These are phyloP conservation scores for Bacidia gigantensis DNA, from an alignment of 495 filamentous ascomycete genomes.

Conservation along the genomic window DNA sequence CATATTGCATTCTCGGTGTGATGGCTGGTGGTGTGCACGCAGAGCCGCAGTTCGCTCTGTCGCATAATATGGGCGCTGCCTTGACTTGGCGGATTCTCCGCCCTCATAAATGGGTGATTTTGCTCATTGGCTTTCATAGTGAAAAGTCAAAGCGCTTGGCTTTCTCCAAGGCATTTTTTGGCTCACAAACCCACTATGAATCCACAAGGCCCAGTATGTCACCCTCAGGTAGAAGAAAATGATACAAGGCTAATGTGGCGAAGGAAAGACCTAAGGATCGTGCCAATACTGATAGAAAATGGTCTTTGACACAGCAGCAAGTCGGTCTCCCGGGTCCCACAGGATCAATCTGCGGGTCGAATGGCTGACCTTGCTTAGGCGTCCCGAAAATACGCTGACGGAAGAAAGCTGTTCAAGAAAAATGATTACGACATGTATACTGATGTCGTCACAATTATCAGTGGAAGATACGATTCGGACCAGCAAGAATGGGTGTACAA, in stretches of 20 bases:
- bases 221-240: background rate
- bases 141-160: background rate
- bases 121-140: background rate
- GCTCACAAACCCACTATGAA: background rate
- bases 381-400: conserved; percentile 3
- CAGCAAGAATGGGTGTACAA: conserved; percentile 12
- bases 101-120: background rate
- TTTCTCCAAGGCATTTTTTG: background rate
- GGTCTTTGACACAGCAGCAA: background rate
- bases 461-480: conserved; percentile 4
- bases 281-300: conserved; percentile 10
- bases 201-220: background rate
- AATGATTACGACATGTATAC: conserved; percentile 4
- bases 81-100: no score
- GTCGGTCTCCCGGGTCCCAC: no score
- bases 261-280: conserved; percentile 4
- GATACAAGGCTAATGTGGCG: background rate
- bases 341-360: no score
- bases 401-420: conserved; percentile 7
- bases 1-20: no score
- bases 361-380: no score
- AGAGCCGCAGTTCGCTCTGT: no score
- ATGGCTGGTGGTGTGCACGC: no score
- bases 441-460: conserved; percentile 6
- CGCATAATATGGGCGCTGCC: no score